Percentiles rank a stretch among this genome's conserved stretches.
Evolutionary conservation across 2,329 filamentous ascomycete species (phyloP).

Genomic region (Scedosporium minutisporum): DNA sequence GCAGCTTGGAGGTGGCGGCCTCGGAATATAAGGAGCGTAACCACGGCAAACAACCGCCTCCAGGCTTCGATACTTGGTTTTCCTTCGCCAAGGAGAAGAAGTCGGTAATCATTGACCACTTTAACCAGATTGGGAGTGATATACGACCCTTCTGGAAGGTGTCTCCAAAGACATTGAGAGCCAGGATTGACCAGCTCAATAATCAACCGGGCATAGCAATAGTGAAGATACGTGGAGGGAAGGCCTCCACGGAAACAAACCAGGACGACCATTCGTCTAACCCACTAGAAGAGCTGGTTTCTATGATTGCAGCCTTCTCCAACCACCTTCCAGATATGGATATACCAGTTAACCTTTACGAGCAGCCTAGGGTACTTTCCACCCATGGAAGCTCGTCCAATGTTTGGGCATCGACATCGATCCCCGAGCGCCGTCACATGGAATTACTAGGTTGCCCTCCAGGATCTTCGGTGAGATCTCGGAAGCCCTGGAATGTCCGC

Average conservation of each 20-base stretch:
- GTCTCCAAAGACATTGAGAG: slow-evolving; percentile 56
- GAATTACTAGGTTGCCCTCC: slow-evolving; percentile 3
- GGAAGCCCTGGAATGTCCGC: slow-evolving; percentile 9
- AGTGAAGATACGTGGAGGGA: slow-evolving; percentile 54
- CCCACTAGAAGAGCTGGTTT: slow-evolving; percentile 36
- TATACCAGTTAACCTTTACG: slow-evolving; percentile 70
- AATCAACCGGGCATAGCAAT: slow-evolving; percentile 33
- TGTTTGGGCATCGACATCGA: slow-evolving; percentile 27
- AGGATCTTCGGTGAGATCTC: slow-evolving; percentile 35
- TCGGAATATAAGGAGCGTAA: slow-evolving; percentile 41
- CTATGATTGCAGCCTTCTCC: slow-evolving; percentile 64
- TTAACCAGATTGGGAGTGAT: slow-evolving; percentile 67
- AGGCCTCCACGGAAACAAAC: slow-evolving; percentile 25
- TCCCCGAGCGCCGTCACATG: background rate
- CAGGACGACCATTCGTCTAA: slow-evolving; percentile 19
- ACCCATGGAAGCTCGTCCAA: background rate
- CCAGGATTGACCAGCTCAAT: slow-evolving; percentile 36
- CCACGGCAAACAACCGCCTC: slow-evolving; percentile 62
- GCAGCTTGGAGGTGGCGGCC: slow-evolving; percentile 35
- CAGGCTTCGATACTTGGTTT: slow-evolving; percentile 78
- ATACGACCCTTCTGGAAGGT: slow-evolving; percentile 71
- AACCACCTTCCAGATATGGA: slow-evolving; percentile 73
- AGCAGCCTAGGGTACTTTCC: slow-evolving; percentile 63
- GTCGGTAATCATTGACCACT: slow-evolving; percentile 69
- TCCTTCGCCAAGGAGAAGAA: slow-evolving; percentile 60